Percentiles rank a stretch among this genome's conserved stretches.
These are phyloP conservation scores for Ophiosphaerella herpotricha DNA, from an alignment of 2,329 filamentous ascomycete genomes.

Conservation along the genomic window DNA sequence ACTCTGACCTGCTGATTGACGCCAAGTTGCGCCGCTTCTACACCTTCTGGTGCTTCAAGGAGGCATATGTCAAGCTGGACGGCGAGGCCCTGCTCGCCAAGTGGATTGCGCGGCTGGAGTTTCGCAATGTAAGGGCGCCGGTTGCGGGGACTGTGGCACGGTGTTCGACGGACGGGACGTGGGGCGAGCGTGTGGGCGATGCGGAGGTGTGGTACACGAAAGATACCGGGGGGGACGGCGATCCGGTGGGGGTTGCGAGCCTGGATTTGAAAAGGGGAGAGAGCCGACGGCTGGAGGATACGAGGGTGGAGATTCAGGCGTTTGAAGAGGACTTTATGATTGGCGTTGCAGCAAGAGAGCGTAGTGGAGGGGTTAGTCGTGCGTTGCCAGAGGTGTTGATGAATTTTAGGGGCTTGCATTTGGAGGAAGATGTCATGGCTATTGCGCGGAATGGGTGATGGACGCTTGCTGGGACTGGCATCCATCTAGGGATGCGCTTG, in stretches of 20 bases:
- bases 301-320: conserved; percentile 61
- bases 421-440: conserved; percentile 50
- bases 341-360: conserved; percentile 55
- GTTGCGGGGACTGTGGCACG: conserved; percentile 47
- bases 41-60: conserved; percentile 76
- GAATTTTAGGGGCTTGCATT: conserved; percentile 50
- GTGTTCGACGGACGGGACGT: conserved; percentile 50
- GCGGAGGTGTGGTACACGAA: conserved; percentile 56
- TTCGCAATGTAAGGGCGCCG: conserved; percentile 63
- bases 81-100: conserved; percentile 75
- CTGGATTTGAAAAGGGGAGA: conserved; percentile 8
- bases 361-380: conserved; percentile 45
- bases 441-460: conserved; percentile 21
- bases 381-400: conserved; percentile 46
- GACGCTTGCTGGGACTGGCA: no score
- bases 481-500: no score
- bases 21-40: conserved; percentile 73
- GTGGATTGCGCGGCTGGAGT: conserved; percentile 74
- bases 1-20: conserved; percentile 58
- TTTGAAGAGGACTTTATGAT: conserved; percentile 65
- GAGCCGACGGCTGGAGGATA: conserved; percentile 50
- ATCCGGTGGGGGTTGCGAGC: conserved; percentile 4
- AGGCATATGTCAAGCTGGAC: conserved; percentile 82
- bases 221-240: background rate
- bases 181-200: conserved; percentile 54